Evolutionary conservation across 306 rosid genomes (phyloP).

Genomic region (Begonia peltatifolia): DNA sequence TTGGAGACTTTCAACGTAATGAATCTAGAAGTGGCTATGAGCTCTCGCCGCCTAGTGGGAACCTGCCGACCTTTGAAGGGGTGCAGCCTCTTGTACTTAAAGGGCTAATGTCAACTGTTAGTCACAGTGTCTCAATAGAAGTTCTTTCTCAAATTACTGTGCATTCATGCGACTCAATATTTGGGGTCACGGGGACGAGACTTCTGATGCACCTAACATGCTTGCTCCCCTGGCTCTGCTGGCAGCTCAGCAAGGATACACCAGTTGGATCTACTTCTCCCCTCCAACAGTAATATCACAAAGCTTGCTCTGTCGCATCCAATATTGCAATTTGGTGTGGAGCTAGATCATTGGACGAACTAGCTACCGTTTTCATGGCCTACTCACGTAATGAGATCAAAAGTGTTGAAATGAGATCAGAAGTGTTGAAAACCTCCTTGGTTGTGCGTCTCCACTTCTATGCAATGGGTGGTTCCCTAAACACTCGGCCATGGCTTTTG

Average conservation of each 20-base stretch:
- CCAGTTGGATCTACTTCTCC: slow-evolving; percentile 76
- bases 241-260: slow-evolving; percentile 80
- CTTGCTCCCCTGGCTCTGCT: slow-evolving; percentile 93
- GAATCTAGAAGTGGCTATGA: slow-evolving; percentile 80
- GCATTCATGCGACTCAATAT: slow-evolving; percentile 93
- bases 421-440: slow-evolving; percentile 65
- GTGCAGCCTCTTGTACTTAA: slow-evolving; percentile 97
- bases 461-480: slow-evolving; percentile 93
- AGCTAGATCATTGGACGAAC: slow-evolving; percentile 78
- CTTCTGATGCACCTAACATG: slow-evolving; percentile 96
- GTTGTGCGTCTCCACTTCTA: slow-evolving; percentile 80
- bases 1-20: slow-evolving; percentile 64
- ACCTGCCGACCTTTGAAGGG: slow-evolving; percentile 86
- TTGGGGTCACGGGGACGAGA: slow-evolving; percentile 87
- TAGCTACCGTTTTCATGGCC: slow-evolving; percentile 67
- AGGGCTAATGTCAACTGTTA: slow-evolving; percentile 86
- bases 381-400: slow-evolving; percentile 90
- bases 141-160: slow-evolving; percentile 86
- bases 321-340: slow-evolving; percentile 88
- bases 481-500: slow-evolving; percentile 86
- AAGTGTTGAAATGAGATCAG: too few species aligned
- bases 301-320: slow-evolving; percentile 83
- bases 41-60: slow-evolving; percentile 50
- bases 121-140: slow-evolving; percentile 84
- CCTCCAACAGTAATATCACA: slow-evolving; percentile 71